These are phyloP conservation scores for Albizia julibrissin DNA, from an alignment of 306 rosid genomes.

Conservation along the genomic window DNA sequence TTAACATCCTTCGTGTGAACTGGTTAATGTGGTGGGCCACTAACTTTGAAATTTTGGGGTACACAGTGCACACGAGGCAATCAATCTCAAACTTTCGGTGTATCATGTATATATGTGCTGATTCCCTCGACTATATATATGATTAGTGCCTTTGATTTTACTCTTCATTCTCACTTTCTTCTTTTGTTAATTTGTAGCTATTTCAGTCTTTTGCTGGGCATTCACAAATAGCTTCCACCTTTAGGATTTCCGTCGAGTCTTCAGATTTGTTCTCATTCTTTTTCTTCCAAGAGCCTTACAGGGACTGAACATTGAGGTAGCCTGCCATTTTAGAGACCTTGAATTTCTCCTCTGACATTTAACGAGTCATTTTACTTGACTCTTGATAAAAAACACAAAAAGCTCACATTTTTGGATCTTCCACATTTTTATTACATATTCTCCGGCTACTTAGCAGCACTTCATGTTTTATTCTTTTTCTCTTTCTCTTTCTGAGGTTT, in stretches of 20 bases:
- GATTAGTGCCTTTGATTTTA: slow-evolving; percentile 33
- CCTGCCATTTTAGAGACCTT: slow-evolving; percentile 32
- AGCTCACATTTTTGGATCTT: slow-evolving; percentile 86
- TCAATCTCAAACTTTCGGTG: slow-evolving; percentile 90
- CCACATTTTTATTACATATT: slow-evolving; percentile 64
- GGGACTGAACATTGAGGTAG: slow-evolving; percentile 14
- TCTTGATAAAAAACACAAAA: slow-evolving; percentile 57
- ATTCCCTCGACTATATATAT: slow-evolving; percentile 34
- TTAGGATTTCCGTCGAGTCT: neutral
- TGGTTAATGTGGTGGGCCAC: slow-evolving; percentile 54
- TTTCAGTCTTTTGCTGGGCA: neutral
- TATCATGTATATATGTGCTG: slow-evolving; percentile 19
- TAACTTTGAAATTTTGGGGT: slow-evolving; percentile 56
- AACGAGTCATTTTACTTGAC: slow-evolving; percentile 50
- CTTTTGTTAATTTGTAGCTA: slow-evolving; percentile 25
- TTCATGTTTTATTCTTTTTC: neutral
- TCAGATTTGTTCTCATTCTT: slow-evolving; percentile 5
- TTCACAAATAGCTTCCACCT: neutral
- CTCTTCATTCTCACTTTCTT: slow-evolving; percentile 36
- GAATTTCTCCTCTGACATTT: slow-evolving; percentile 47
- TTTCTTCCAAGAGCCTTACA: neutral
- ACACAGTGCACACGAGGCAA: slow-evolving; percentile 52
- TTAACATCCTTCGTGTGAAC: slow-evolving; percentile 55
- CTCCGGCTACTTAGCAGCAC: slow-evolving; percentile 48
- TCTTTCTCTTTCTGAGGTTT: neutral